These are phyloP conservation scores for Mortierella sp. DNA, from an alignment of 371 early-diverging fungal genomes.

Conservation along the genomic window DNA sequence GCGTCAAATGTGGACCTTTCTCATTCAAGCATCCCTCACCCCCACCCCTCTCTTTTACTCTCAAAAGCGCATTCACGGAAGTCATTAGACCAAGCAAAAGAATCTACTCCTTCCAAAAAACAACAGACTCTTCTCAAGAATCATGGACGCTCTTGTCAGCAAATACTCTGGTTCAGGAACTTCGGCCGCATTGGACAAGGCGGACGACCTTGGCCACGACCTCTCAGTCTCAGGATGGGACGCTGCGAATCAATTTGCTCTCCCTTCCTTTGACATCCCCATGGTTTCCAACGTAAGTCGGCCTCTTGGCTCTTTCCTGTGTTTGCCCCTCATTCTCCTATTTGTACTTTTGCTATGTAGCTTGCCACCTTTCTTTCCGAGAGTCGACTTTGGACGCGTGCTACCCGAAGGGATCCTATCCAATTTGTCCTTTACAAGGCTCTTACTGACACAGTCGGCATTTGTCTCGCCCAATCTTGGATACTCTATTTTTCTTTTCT, in stretches of 20 bases:
- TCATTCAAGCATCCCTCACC: conserved; percentile 6
- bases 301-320: conserved; percentile 1
- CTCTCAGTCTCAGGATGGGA: conserved; percentile 57
- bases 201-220: conserved; percentile 32
- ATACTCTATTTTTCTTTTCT: too few species aligned
- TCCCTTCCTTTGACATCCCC: conserved; percentile 81
- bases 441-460: background rate
- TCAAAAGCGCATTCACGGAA: background rate
- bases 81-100: background rate
- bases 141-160: conserved; percentile 68
- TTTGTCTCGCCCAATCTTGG: too few species aligned
- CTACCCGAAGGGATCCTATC: background rate
- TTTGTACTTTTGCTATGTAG: background rate
- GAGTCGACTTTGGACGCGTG: too few species aligned
- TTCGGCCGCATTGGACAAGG: conserved; percentile 32
- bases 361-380: background rate
- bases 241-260: conserved; percentile 72
- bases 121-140: conserved; percentile 2
- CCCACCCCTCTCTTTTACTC: background rate
- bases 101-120: conserved; percentile 1
- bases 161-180: conserved; percentile 61
- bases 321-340: background rate
- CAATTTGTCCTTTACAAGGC: background rate
- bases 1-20: conserved; percentile 16
- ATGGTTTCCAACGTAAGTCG: conserved; percentile 73